Evolutionary conservation across 495 filamentous ascomycete species (phyloP).

Genomic region (Articulospora tetracladia): DNA sequence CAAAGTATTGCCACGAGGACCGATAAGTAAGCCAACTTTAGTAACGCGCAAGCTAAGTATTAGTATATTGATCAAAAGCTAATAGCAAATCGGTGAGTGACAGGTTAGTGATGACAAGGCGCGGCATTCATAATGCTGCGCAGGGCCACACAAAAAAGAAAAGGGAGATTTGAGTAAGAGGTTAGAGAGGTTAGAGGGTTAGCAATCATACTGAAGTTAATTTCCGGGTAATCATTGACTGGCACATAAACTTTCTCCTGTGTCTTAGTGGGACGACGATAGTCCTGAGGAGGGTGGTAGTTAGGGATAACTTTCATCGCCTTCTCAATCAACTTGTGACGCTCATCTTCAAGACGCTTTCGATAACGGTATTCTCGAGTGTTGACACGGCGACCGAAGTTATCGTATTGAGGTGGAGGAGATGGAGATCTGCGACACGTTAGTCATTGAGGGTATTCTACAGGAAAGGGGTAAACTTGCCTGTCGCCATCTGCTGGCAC

Average conservation of each 20-base stretch:
- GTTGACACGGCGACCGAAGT: conserved; percentile 97
- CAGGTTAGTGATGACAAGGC: conserved; percentile 56
- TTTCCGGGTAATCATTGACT: conserved; percentile 99
- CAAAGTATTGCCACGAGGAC: conserved; percentile 97
- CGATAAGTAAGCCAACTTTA: conserved; percentile 99
- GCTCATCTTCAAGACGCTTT: conserved; percentile 95
- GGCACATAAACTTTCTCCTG: conserved; percentile 99
- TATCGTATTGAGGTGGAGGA: conserved; percentile 95
- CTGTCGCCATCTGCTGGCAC: conserved; percentile 92
- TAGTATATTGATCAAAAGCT: conserved; percentile 61
- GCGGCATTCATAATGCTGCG: conserved; percentile 34
- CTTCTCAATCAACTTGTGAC: conserved; percentile 95
- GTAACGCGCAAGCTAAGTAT: conserved; percentile 82
- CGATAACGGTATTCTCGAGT: conserved; percentile 96
- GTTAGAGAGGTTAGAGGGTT: conserved; percentile 91
- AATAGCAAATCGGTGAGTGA: conserved; percentile 35
- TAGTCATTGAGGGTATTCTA: conserved; percentile 15
- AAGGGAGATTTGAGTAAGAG: conserved; percentile 34
- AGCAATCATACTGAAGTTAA: conserved; percentile 99
- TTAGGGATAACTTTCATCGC: conserved; percentile 98
- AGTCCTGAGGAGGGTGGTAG: conserved; percentile 96
- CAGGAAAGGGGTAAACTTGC: conserved; percentile 44
- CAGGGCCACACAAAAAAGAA: conserved; percentile 44
- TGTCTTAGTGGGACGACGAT: conserved; percentile 96
- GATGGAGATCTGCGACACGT: conserved; percentile 73